Evolutionary conservation across 1,284 basidiomycete species (phyloP).

Genomic region (Trichosporon faecale): DNA sequence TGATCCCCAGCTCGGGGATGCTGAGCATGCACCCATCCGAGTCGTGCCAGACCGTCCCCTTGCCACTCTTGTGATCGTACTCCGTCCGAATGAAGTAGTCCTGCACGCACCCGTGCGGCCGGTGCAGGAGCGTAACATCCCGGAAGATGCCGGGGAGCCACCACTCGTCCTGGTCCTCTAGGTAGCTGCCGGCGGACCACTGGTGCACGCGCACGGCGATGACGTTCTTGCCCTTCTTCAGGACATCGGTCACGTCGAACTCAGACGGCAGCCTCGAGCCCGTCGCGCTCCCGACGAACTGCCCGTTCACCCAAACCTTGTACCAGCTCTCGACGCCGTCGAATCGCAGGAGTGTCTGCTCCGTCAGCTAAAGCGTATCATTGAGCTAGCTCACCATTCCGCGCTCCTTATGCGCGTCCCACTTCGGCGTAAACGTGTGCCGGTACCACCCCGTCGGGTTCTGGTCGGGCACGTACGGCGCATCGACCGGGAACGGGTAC

Average conservation of each 20-base stretch:
- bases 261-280: constrained; percentile 28
- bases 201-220: constrained; percentile 29
- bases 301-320: constrained; percentile 33
- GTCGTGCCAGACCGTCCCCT: constrained; percentile 28
- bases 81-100: constrained; percentile 29
- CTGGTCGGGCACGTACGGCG: constrained; percentile 20
- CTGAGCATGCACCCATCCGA: constrained; percentile 19
- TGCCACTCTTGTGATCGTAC: constrained; percentile 23
- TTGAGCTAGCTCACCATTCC: constrained; percentile 13
- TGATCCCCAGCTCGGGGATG: constrained; percentile 28
- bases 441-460: constrained; percentile 29
- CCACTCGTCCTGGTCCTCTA: constrained; percentile 36
- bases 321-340: constrained; percentile 34
- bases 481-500: constrained; percentile 23
- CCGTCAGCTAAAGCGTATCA: too few relatives aligned
- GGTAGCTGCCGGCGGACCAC: constrained; percentile 26
- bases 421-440: constrained; percentile 14
- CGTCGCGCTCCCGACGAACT: constrained; percentile 20
- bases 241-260: constrained; percentile 25
- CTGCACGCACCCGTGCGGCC: constrained; percentile 18
- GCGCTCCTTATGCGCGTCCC: constrained; percentile 3
- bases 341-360: constrained; percentile 23
- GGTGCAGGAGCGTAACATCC: constrained; percentile 28
- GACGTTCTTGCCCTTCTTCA: constrained; percentile 14
- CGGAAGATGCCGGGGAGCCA: constrained; percentile 35